These are phyloP conservation scores for Odonthalia washingtoniensis DNA, from an alignment of 31 red algal species.

Conservation along the genomic window DNA sequence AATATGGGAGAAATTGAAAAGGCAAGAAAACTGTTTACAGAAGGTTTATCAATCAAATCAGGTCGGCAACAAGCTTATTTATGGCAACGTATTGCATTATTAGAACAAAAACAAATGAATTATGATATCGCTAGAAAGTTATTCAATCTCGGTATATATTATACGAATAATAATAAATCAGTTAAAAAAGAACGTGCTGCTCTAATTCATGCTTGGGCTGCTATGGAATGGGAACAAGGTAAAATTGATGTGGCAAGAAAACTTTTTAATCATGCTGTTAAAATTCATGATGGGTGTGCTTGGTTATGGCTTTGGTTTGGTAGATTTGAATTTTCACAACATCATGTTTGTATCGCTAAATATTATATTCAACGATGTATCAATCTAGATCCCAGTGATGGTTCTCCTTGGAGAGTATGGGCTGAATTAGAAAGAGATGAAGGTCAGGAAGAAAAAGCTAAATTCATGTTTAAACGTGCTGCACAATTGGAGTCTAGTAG, in stretches of 20 bases:
- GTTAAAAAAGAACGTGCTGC: slow-evolving; percentile 74
- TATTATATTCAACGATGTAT: slow-evolving; percentile 93
- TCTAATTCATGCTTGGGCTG: slow-evolving; percentile 94
- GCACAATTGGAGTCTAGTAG: slow-evolving; percentile 77
- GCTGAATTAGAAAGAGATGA: slow-evolving; percentile 78
- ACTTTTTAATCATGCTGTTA: slow-evolving; percentile 81
- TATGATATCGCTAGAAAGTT: slow-evolving; percentile 62
- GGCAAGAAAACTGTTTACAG: slow-evolving; percentile 67
- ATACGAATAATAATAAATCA: slow-evolving; percentile 12
- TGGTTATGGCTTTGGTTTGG: slow-evolving; percentile 95
- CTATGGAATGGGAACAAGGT: slow-evolving; percentile 86
- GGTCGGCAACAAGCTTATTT: slow-evolving; percentile 69
- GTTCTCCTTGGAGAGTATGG: slow-evolving; percentile 86
- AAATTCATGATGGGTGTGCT: slow-evolving; percentile 52
- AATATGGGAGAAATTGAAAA: slow-evolving; percentile 62
- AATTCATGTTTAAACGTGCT: slow-evolving; percentile 76
- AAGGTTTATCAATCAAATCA: slow-evolving; percentile 49
- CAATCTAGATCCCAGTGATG: slow-evolving; percentile 76
- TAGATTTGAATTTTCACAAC: slow-evolving; percentile 66
- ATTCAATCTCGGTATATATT: slow-evolving; percentile 68
- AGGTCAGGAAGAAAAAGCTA: slow-evolving; percentile 84
- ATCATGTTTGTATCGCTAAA: slow-evolving; percentile 74
- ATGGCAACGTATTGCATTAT: slow-evolving; percentile 82
- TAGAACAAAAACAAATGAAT: slow-evolving; percentile 76
- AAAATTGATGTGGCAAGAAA: slow-evolving; percentile 67